phyloP scores from a whole-genome alignment of 2,329 filamentous ascomycete genomes.

The Exophiala sideris region DNA sequence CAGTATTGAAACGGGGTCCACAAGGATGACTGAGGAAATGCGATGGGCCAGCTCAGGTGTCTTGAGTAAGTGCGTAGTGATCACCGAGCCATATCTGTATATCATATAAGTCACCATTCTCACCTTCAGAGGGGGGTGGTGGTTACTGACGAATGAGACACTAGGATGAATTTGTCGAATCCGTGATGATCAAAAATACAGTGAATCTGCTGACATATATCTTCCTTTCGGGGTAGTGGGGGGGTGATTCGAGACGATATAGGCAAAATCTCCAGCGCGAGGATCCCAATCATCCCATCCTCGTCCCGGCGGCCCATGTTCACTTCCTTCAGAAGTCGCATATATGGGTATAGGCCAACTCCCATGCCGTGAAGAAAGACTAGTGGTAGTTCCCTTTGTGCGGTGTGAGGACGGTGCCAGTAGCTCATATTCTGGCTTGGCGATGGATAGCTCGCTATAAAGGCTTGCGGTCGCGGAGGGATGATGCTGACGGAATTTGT shows the following conservation, averaged over 20 bases:
- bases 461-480: slow-evolving; percentile 17
- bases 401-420: slow-evolving; percentile 64
- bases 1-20: slow-evolving; percentile 63
- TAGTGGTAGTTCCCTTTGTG: slow-evolving; percentile 51
- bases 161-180: slow-evolving; percentile 58
- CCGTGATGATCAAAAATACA: slow-evolving; percentile 57
- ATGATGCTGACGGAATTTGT: slow-evolving; percentile 8
- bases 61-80: slow-evolving; percentile 61
- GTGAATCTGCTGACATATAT: slow-evolving; percentile 56
- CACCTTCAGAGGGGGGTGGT: background rate
- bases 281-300: slow-evolving; percentile 14
- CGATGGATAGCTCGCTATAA: slow-evolving; percentile 6
- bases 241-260: slow-evolving; percentile 50
- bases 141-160: slow-evolving; percentile 51
- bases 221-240: slow-evolving; percentile 25
- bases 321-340: slow-evolving; percentile 58
- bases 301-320: slow-evolving; percentile 14
- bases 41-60: slow-evolving; percentile 43
- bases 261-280: slow-evolving; percentile 17
- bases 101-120: background rate
- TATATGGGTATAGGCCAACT: slow-evolving; percentile 63
- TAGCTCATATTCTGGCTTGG: slow-evolving; percentile 41
- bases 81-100: slow-evolving; percentile 56
- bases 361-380: slow-evolving; percentile 71
- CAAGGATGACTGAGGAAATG: slow-evolving; percentile 50